phyloP scores from a whole-genome alignment of 305 asterid genomes.

The Fraxinus floribunda region DNA sequence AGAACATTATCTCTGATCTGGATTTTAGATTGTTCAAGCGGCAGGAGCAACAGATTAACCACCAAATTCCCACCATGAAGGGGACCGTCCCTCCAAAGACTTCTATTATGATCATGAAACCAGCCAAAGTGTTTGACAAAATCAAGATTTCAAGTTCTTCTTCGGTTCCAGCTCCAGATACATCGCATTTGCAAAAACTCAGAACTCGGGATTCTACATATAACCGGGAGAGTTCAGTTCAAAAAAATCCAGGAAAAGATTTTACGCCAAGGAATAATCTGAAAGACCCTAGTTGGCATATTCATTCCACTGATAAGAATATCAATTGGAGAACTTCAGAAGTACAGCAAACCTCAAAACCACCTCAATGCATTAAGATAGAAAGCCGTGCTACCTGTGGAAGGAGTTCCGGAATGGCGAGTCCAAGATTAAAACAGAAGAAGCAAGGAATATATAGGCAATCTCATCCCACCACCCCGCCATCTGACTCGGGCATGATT shows the following conservation, averaged over 20 bases:
- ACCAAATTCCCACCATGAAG: slow-evolving; percentile 37
- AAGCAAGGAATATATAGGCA: slow-evolving; percentile 36
- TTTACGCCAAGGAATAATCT: slow-evolving; percentile 27
- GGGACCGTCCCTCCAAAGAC: slow-evolving; percentile 43
- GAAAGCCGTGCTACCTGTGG: slow-evolving; percentile 40
- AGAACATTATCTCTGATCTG: slow-evolving; percentile 25
- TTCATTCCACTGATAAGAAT: slow-evolving; percentile 37
- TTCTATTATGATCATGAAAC: slow-evolving; percentile 33
- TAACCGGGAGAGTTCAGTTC: slow-evolving; percentile 23
- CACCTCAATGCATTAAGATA: slow-evolving; percentile 37
- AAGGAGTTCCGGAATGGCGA: slow-evolving; percentile 45
- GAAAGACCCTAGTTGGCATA: slow-evolving; percentile 24
- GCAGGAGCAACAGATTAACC: slow-evolving; percentile 28
- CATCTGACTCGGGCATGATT: slow-evolving; percentile 38
- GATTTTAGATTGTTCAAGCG: slow-evolving; percentile 23
- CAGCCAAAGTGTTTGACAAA: slow-evolving; percentile 19
- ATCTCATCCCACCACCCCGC: slow-evolving; percentile 34
- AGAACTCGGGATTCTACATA: slow-evolving; percentile 2
- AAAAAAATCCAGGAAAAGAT: slow-evolving; percentile 26
- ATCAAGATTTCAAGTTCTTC: slow-evolving; percentile 20
- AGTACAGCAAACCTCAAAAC: slow-evolving; percentile 31
- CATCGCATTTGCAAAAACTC: slow-evolving; percentile 21
- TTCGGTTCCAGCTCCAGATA: slow-evolving; percentile 8
- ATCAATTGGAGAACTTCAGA: slow-evolving; percentile 31
- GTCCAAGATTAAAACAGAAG: slow-evolving; percentile 56